Conservation (phyloP, 2,329 filamentous ascomycete species). For the Massarina eburnea region DNA sequence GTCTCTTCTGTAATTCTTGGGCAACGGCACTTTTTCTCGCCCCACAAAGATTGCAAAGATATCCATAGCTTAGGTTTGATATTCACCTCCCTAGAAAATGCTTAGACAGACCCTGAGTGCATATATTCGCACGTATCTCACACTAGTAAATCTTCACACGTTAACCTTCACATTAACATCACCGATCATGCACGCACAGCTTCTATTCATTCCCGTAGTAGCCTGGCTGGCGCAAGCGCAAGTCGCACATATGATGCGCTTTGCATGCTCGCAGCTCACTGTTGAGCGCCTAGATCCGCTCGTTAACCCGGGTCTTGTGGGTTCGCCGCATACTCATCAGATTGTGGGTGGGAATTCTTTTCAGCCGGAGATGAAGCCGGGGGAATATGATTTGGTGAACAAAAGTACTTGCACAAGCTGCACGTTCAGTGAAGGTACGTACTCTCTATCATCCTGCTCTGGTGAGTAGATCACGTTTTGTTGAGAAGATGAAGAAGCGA, state of each 20-base stretch:
- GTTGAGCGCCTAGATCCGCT: conserved; percentile 33
- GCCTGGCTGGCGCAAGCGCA: conserved; percentile 11
- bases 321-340: conserved; percentile 33
- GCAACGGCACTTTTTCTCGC: conserved; percentile 7
- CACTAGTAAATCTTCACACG: not conserved
- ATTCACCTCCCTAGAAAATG: too few relatives aligned
- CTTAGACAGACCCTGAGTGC: not conserved
- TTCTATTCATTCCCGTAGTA: conserved; percentile 6
- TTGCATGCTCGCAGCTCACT: conserved; percentile 32
- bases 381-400: conserved; percentile 23
- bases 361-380: conserved; percentile 25
- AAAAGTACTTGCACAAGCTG: conserved; percentile 32
- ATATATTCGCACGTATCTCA: not conserved
- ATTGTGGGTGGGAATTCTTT: conserved; percentile 29
- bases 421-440: conserved; percentile 22
- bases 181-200: conserved; percentile 9
- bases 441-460: not conserved
- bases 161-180: not conserved
- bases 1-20: not conserved
- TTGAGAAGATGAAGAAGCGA: too few relatives aligned
- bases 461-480: not conserved
- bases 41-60: conserved; percentile 5
- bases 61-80: not conserved
- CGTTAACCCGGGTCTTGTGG: conserved; percentile 28
- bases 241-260: conserved; percentile 23